A percentile compares a stretch with the other conserved stretches of the same genome.
Evolutionary conservation across 169 alveolate species (phyloP).

Genomic region (Plasmodium knowlesi): DNA sequence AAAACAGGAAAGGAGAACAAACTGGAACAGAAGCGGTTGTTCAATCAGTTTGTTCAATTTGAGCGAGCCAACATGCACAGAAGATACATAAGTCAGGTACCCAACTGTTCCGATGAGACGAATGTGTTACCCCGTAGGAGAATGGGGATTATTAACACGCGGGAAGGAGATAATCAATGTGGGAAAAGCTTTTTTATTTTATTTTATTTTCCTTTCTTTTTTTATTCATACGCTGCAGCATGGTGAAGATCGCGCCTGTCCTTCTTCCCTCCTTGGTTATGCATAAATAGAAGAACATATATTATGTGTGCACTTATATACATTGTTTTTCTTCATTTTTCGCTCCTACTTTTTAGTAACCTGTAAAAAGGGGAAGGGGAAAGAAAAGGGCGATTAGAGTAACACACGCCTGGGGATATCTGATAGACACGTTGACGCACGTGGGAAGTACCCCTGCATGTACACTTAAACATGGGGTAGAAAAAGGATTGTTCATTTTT

Average conservation of each 20-base stretch:
- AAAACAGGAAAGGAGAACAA: not conserved
- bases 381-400: not conserved
- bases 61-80: not conserved
- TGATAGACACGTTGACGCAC: not conserved
- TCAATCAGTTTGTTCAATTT: not conserved
- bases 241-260: not conserved
- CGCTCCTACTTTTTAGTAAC: constrained; percentile 7
- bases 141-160: not conserved
- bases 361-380: not conserved
- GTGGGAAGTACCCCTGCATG: not conserved
- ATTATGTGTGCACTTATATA: not conserved
- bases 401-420: not conserved
- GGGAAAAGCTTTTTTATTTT: not conserved
- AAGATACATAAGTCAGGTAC: not conserved
- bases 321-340: not conserved
- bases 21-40: not conserved
- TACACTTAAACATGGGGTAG: not conserved
- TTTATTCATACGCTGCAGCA: not conserved
- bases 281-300: not conserved
- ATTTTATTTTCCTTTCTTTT: not conserved
- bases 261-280: not conserved
- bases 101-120: not conserved
- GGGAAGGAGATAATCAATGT: not conserved
- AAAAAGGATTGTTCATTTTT: not conserved
- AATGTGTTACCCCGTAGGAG: not conserved